A percentile compares a stretch with the other conserved stretches of the same genome.
phyloP scores from a whole-genome alignment of 345 rosid genomes.

The Ceriops zippeliana region DNA sequence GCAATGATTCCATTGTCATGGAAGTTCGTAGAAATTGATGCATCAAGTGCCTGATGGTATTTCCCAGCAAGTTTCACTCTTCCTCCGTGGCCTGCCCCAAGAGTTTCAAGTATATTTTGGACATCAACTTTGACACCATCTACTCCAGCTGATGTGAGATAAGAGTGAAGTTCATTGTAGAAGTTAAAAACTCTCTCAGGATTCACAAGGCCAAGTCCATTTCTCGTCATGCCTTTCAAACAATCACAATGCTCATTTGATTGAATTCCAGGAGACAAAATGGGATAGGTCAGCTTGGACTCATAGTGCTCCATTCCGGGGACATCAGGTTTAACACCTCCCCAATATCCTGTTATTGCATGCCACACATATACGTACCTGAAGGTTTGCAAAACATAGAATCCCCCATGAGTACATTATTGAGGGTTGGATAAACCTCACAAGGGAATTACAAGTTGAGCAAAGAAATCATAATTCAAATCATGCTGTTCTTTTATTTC shows the following conservation, averaged over 20 bases:
- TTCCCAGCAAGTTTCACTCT: constrained; percentile 62
- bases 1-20: constrained; percentile 51
- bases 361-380: constrained; percentile 64
- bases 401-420: neutral
- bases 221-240: constrained; percentile 41
- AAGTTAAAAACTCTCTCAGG: constrained; percentile 65
- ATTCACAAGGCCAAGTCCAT: constrained; percentile 73
- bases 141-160: constrained; percentile 65
- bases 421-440: neutral
- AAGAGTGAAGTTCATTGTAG: constrained; percentile 67
- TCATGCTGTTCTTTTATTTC: constrained; percentile 54
- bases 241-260: constrained; percentile 51
- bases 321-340: constrained; percentile 50
- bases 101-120: constrained; percentile 72
- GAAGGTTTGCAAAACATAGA: constrained; percentile 5
- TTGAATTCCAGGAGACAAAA: constrained; percentile 59
- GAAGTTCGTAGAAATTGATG: constrained; percentile 58
- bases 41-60: constrained; percentile 65
- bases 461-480: constrained; percentile 38
- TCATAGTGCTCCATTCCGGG: constrained; percentile 55
- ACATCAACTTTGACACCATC: constrained; percentile 86
- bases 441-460: neutral
- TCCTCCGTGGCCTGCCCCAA: constrained; percentile 62
- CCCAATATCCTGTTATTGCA: constrained; percentile 73
- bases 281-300: constrained; percentile 47